A percentile compares a stretch with the other conserved stretches of the same genome.
Conservation (phyloP, 1,284 basidiomycete genomes). For the Pseudozyma hubeiensis region DNA sequence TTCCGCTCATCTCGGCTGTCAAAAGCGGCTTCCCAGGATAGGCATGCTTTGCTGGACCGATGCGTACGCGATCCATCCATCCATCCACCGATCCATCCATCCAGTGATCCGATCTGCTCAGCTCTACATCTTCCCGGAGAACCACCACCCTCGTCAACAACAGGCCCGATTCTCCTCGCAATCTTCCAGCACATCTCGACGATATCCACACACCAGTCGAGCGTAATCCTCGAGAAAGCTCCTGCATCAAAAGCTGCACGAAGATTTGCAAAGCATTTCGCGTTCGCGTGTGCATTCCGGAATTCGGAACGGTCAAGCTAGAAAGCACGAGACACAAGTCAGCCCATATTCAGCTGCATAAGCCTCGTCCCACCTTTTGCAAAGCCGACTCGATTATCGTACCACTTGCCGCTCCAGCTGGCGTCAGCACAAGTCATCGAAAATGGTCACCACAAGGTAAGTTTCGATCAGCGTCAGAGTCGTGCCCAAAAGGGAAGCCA, state of each 20-base stretch:
- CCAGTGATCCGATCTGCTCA: background rate
- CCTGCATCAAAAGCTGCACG: slow-evolving; percentile 1
- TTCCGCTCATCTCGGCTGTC: slow-evolving; percentile 4
- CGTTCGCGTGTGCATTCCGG: slow-evolving; percentile 19
- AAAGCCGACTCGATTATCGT: slow-evolving; percentile 13
- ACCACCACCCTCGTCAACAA: slow-evolving; percentile 1
- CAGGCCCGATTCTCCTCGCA: background rate
- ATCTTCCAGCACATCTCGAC: background rate
- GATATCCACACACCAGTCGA: background rate
- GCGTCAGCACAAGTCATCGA: background rate
- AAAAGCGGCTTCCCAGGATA: background rate
- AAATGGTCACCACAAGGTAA: slow-evolving; percentile 49
- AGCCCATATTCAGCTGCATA: slow-evolving; percentile 19
- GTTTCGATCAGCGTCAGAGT: background rate
- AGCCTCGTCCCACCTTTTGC: slow-evolving; percentile 10
- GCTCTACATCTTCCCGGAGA: background rate
- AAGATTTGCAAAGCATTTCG: background rate
- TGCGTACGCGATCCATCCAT: slow-evolving; percentile 3
- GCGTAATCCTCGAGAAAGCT: background rate
- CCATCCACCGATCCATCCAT: slow-evolving; percentile 13
- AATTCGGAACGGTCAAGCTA: slow-evolving; percentile 24
- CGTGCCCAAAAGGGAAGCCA: too few species aligned
- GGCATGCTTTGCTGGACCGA: background rate
- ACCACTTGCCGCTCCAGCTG: background rate
- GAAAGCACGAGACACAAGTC: slow-evolving; percentile 17